phyloP scores from a whole-genome alignment of 495 filamentous ascomycete species.

The Durotheca rogersii region DNA sequence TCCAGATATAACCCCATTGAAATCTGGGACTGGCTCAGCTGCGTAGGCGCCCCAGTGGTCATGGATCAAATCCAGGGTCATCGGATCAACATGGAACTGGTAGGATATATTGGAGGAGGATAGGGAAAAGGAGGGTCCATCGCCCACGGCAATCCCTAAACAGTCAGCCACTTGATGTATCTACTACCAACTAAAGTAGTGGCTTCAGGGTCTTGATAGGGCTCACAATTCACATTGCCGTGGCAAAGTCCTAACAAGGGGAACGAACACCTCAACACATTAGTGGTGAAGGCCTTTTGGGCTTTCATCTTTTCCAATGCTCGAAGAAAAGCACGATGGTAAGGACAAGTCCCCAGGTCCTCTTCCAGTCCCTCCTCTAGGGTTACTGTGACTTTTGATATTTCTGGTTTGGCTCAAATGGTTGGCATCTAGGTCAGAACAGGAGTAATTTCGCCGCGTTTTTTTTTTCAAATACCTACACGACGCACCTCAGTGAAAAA shows the following conservation, averaged over 20 bases:
- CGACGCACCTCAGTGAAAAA: too few species aligned
- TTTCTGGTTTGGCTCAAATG: constrained; percentile 14
- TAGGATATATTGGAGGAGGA: constrained; percentile 54
- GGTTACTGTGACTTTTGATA: too few species aligned
- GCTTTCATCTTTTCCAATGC: constrained; percentile 11
- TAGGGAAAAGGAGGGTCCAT: constrained; percentile 48
- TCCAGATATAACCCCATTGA: constrained; percentile 40
- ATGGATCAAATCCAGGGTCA: constrained; percentile 49
- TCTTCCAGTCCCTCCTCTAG: neutral
- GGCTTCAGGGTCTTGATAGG: too few species aligned
- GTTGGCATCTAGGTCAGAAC: constrained; percentile 3
- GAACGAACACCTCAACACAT: constrained; percentile 20
- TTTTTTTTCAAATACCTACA: too few species aligned
- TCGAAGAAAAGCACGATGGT: neutral
- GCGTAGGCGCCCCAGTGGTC: constrained; percentile 57
- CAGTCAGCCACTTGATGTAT: constrained; percentile 31
- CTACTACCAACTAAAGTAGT: constrained; percentile 20
- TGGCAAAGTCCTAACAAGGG: constrained; percentile 29
- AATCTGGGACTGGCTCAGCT: constrained; percentile 38
- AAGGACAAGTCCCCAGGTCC: constrained; percentile 1
- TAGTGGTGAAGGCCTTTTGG: constrained; percentile 6
- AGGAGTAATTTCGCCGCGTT: too few species aligned
- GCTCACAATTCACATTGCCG: constrained; percentile 26
- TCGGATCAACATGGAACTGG: constrained; percentile 55
- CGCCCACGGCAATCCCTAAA: constrained; percentile 47